Base-by-base conservation (phyloP, 1,284 basidiomycete species). In the Salmacisia buchloeana region DNA sequence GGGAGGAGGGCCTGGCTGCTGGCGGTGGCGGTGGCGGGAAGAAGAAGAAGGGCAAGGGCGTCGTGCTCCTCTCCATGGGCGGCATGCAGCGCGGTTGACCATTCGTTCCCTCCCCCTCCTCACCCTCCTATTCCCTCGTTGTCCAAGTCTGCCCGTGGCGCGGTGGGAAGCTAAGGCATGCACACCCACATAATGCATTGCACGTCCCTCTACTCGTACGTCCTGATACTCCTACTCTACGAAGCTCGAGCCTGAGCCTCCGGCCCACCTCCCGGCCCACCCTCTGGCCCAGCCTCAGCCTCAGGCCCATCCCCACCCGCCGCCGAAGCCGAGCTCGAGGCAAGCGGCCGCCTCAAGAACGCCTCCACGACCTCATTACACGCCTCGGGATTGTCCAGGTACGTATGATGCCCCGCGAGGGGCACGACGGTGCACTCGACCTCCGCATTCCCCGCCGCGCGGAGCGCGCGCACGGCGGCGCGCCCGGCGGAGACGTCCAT, bases 391-490 rank as follows among this genome's bases (percentile, higher is more conserved):
- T 77, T 76, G 61, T 78, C 76, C 10, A 78, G 63, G 62, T 76
- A 77, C 46, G 78, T 61, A 59, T 79, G 75, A 45, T 79, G 77
- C 0, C 77, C 77, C 21, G 73, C 68, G 60, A 71, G 68, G n/a
- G 73, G 72, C 10, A 79, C 69, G 2, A 71, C 68, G 45, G 69
- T 71, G 39, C 68, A 65, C 38, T 61, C 64, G 9, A 66, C 69
- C 43, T 66, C 56, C 33, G 7, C 23, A 56, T 76, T 75, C 41
- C 74, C 74, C 2, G 63, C 70, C 12, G 67, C 62, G 10, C 56
- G 52, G 21, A 79, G 49, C 43, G 59, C 61, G 63, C 69, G 65
- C 29, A 68, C 71, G 10, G 69, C 69, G 23, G 69, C 64, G 12
- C 64, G 61, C 5, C 73, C 77, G 21, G 72, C 76, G 2, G 63